Conservation (phyloP, 164 flowering plant genomes). For the Nelumbo lutea region DNA sequence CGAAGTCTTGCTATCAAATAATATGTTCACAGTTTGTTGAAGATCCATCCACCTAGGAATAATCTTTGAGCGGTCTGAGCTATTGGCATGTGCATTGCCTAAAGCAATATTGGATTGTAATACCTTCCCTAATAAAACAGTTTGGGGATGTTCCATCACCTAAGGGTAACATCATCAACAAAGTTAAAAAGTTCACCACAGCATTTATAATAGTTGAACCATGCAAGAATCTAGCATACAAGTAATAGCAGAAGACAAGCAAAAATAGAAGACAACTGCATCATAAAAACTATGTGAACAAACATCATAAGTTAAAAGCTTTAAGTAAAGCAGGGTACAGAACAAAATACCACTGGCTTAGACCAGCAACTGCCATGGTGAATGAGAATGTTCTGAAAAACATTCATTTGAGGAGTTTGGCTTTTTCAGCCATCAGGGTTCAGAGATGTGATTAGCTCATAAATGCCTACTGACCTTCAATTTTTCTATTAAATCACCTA, state of each 20-base stretch:
- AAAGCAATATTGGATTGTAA: slow-evolving; percentile 48
- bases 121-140: slow-evolving; percentile 53
- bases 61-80: slow-evolving; percentile 28
- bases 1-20: slow-evolving; percentile 64
- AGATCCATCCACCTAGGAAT: slow-evolving; percentile 62
- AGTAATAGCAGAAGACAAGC: neutral
- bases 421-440: no score
- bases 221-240: neutral
- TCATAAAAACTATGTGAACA: no score
- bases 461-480: no score
- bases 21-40: slow-evolving; percentile 61
- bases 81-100: slow-evolving; percentile 44
- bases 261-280: neutral
- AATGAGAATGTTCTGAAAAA: no score
- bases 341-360: no score
- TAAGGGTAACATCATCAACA: slow-evolving; percentile 17
- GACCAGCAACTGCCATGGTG: no score
- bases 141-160: slow-evolving; percentile 87
- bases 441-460: no score
- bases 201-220: neutral
- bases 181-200: neutral
- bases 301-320: no score
- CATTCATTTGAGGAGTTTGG: no score
- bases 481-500: no score
- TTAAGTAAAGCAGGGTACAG: no score